Conservation (phyloP, 2,329 filamentous ascomycete species). For the Curvularia hawaiiensis region DNA sequence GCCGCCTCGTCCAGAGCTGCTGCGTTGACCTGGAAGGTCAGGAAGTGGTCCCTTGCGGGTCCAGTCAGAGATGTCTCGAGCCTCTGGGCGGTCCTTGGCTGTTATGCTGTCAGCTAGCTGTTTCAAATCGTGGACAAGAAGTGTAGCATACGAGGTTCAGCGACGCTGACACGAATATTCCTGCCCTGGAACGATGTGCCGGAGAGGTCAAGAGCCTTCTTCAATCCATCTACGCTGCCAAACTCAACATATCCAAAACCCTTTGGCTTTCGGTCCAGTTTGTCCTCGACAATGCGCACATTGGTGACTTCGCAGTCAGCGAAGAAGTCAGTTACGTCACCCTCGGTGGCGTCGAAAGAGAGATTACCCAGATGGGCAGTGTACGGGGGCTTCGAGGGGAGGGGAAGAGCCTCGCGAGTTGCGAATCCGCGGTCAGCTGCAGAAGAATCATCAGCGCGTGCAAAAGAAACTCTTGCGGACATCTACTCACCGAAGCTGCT, state of each 20-base stretch:
- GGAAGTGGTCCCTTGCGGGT: constrained; percentile 88
- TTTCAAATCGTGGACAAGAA: background rate
- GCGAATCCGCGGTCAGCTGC: constrained; percentile 41
- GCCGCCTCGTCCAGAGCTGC: constrained; percentile 55
- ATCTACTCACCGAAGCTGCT: constrained; percentile 48
- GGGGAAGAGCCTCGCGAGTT: constrained; percentile 75
- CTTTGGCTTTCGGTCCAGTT: constrained; percentile 90
- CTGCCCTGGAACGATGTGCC: constrained; percentile 84
- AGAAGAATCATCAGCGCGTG: constrained; percentile 17
- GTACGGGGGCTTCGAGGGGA: constrained; percentile 91
- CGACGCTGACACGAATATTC: constrained; percentile 90
- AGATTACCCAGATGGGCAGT: constrained; percentile 97
- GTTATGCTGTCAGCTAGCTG: constrained; percentile 27
- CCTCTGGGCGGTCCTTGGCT: constrained; percentile 88
- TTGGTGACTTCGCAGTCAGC: constrained; percentile 82
- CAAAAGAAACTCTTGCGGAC: constrained; percentile 3
- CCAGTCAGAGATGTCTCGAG: constrained; percentile 87
- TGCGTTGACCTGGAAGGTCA: constrained; percentile 67
- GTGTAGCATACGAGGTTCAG: constrained; percentile 84
- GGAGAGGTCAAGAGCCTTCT: constrained; percentile 85
- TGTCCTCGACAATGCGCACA: constrained; percentile 96
- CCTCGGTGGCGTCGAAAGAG: constrained; percentile 88
- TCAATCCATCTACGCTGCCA: constrained; percentile 81
- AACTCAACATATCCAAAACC: constrained; percentile 99
- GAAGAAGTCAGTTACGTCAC: constrained; percentile 86